Evolutionary conservation across 2,329 filamentous ascomycete genomes (phyloP).

Genomic region (Fusarium avenaceum): DNA sequence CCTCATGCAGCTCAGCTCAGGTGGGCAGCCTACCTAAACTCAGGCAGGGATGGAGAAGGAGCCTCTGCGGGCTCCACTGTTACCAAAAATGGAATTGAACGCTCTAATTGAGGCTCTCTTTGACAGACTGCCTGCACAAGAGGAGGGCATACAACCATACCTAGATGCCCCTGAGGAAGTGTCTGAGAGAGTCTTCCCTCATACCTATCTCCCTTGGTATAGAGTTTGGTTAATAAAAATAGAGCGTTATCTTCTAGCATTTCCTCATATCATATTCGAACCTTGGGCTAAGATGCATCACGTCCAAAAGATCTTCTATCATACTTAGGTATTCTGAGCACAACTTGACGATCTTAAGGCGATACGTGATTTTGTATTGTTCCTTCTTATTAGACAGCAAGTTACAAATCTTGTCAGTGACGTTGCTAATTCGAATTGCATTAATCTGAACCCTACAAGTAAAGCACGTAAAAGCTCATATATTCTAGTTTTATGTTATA

Average conservation of each 20-base stretch:
- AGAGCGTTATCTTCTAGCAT: background rate
- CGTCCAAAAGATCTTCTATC: too few species aligned
- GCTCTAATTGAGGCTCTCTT: background rate
- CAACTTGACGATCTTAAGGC: background rate
- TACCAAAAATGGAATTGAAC: constrained; percentile 18
- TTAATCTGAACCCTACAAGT: background rate
- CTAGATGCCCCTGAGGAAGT: background rate
- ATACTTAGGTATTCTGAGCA: too few species aligned
- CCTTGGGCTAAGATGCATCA: background rate
- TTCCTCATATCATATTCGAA: background rate
- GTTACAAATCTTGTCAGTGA: background rate
- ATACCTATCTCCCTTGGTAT: background rate
- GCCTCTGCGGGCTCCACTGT: constrained; percentile 18
- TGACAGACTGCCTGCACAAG: background rate
- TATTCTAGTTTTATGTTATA: background rate
- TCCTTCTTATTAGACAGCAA: background rate
- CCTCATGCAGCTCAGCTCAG: constrained; percentile 36
- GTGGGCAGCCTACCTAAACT: constrained; percentile 16
- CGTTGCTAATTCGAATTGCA: background rate
- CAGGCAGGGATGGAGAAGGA: constrained; percentile 9
- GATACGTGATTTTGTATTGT: background rate
- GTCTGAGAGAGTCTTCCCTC: background rate
- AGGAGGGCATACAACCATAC: background rate
- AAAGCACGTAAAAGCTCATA: background rate
- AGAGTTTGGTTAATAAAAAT: background rate